Evolutionary conservation across 257 asterid genomes (phyloP), one percentile per base, ranked within the genome.

Genomic region (Haberlea rhodopensis): DNA sequence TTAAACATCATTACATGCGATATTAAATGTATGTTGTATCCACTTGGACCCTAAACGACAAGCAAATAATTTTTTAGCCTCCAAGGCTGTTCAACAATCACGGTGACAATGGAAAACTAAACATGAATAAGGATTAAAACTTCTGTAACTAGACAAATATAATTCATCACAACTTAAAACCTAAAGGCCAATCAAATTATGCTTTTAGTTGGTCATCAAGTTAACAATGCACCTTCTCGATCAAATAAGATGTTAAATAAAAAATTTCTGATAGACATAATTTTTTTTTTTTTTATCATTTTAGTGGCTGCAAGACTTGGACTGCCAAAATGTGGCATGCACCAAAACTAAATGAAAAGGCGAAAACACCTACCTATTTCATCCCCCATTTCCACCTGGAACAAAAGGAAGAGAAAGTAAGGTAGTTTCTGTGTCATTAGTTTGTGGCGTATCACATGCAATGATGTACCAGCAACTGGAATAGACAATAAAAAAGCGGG

Each of bases 361-460:
- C 23, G 19, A 23, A 28, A 66, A 54, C 28, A 25, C 49, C 24
- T n/a, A n/a, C n/a, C 32, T 32, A 10, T 23, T 28, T 34, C 24
- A n/a, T 25, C 29, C 51, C 19, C 13, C 13, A 37, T 34, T 27
- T 52, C 63, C 55, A 67, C 24, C 51, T 18, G 51, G 46, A 68
- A 19, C 28, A 58, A 68, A 58, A 6, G 4, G 22, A 31, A 45
- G 32, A 23, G 27, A 58, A 31, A 25, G 37, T 21, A 3, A 48
- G 31, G 57, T 28, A 27, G 13, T 21, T 58, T 48, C 26, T 8
- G 5, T 8, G 2, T 6, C 34, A 49, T 31, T 49, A 49, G 37
- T 34, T 24, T 46, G 55, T 62, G 2, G 3, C 29, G 69, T 20
- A 62, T 34, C 3, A 52, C 31, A 63, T 24, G 19, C 5, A 4